Evolutionary conservation across 2,329 filamentous ascomycete species (phyloP).

Genomic region (Cryphonectria nitschkei): DNA sequence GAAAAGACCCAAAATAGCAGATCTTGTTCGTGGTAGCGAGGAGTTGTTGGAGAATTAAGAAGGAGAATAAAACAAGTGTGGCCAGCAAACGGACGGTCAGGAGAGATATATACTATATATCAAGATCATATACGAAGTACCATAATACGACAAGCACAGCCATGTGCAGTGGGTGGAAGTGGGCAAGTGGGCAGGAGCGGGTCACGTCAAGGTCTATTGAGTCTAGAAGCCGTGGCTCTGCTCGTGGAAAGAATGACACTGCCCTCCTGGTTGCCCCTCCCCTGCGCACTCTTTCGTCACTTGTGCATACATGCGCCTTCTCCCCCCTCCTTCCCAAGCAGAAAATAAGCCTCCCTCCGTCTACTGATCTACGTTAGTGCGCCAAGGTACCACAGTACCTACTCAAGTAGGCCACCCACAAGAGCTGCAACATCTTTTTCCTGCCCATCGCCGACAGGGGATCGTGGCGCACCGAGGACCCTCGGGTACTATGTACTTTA

Average conservation of each 20-base stretch:
- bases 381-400: too few species aligned
- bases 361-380: background rate
- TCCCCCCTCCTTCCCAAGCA: conserved; percentile 5
- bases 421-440: conserved; percentile 4
- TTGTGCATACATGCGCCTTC: conserved; percentile 22
- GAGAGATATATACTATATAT: background rate
- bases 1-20: background rate
- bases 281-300: conserved; percentile 20
- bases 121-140: background rate
- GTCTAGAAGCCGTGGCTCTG: conserved; percentile 7
- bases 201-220: background rate
- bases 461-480: conserved; percentile 14
- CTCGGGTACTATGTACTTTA: background rate
- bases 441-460: conserved; percentile 22
- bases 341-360: background rate
- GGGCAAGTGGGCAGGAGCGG: background rate
- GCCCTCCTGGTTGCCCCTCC: conserved; percentile 20
- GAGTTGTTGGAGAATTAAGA: background rate
- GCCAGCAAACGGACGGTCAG: too few species aligned
- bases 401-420: background rate
- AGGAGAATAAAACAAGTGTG: background rate
- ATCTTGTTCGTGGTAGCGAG: background rate
- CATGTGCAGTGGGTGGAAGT: background rate
- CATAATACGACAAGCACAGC: too few species aligned
- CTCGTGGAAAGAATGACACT: conserved; percentile 27